These are phyloP conservation scores for Malania oleifera DNA, from an alignment of 164 flowering plant genomes.

Conservation along the genomic window DNA sequence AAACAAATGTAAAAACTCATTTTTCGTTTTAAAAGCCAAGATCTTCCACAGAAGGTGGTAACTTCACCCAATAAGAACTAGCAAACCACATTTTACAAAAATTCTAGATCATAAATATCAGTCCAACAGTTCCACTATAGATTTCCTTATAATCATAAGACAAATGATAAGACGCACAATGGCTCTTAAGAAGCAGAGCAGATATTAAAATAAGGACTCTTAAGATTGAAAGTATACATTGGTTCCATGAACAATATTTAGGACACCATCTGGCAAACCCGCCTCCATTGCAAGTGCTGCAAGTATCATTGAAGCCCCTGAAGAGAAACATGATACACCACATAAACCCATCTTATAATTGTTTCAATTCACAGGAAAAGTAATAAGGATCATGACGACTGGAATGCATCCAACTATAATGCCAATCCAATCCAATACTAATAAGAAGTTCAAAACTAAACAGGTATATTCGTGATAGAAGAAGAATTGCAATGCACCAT, in stretches of 20 bases:
- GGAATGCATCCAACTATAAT: too few relatives aligned
- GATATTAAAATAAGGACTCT: not conserved
- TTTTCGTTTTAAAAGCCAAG: too few relatives aligned
- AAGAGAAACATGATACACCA: not conserved
- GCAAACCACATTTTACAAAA: too few relatives aligned
- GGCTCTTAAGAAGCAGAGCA: slow-evolving; percentile 4
- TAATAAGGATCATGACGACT: too few relatives aligned
- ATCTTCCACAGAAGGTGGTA: too few relatives aligned
- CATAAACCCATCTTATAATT: not conserved
- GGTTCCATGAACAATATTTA: slow-evolving; percentile 40
- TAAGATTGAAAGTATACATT: slow-evolving; percentile 14
- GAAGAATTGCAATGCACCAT: too few relatives aligned
- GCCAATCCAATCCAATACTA: too few relatives aligned
- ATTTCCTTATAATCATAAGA: not conserved
- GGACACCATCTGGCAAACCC: slow-evolving; percentile 40
- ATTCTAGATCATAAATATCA: too few relatives aligned
- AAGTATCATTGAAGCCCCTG: slow-evolving; percentile 32
- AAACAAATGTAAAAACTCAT: not conserved
- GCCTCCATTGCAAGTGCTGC: slow-evolving; percentile 36
- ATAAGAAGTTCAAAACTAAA: too few relatives aligned
- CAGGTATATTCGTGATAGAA: too few relatives aligned
- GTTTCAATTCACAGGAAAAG: not conserved
- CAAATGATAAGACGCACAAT: not conserved
- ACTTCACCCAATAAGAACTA: too few relatives aligned
- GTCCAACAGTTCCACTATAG: too few relatives aligned